phyloP scores from a whole-genome alignment of 2,329 filamentous ascomycete genomes.

The Venturiaceae sp. region DNA sequence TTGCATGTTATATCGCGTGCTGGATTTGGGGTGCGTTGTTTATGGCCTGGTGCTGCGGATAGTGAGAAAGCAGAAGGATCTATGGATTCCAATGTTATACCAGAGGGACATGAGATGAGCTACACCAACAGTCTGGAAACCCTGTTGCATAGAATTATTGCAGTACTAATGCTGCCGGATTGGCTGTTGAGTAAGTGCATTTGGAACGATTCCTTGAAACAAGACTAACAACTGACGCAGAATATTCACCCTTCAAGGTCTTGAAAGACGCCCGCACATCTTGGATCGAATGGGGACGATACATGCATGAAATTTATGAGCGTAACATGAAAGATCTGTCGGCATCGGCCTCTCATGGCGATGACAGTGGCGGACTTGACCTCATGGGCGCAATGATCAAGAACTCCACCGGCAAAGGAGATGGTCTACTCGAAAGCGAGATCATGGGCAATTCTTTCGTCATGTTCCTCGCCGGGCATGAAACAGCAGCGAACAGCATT shows the following conservation, averaged over 20 bases:
- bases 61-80: constrained; percentile 22
- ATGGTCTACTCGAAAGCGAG: constrained; percentile 46
- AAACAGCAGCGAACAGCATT: constrained; percentile 67
- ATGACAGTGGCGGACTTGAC: constrained; percentile 38
- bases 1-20: constrained; percentile 56
- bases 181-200: constrained; percentile 41
- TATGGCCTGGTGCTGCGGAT: constrained; percentile 49
- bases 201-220: not conserved
- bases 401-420: constrained; percentile 25
- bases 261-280: constrained; percentile 16
- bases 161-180: constrained; percentile 49
- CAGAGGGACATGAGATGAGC: constrained; percentile 34
- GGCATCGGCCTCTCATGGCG: not conserved
- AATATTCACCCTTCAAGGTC: not conserved
- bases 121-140: constrained; percentile 54
- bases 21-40: constrained; percentile 55
- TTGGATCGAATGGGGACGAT: constrained; percentile 54
- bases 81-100: constrained; percentile 19
- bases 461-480: constrained; percentile 63
- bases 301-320: constrained; percentile 60
- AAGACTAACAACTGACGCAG: not conserved
- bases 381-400: constrained; percentile 45
- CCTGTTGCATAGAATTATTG: constrained; percentile 53
- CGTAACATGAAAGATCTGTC: constrained; percentile 19
- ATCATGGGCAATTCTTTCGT: constrained; percentile 62